These are phyloP conservation scores for Hysterium pulicare DNA, from an alignment of 2,329 filamentous ascomycete genomes.

Conservation along the genomic window DNA sequence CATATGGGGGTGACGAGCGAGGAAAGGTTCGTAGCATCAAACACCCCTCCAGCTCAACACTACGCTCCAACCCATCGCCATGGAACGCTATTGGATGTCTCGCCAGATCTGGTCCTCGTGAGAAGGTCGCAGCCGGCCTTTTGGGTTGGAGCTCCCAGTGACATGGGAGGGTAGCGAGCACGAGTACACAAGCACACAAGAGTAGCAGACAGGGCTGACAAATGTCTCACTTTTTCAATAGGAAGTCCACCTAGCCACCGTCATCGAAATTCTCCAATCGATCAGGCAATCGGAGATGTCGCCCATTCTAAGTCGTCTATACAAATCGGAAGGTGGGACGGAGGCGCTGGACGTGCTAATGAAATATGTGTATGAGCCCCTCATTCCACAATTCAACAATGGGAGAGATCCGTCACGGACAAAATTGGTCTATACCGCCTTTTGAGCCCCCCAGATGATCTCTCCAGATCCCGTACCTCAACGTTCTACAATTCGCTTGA, in stretches of 20 bases:
- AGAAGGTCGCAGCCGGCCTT: conserved; percentile 19
- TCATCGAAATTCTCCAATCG: conserved; percentile 90
- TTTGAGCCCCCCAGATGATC: conserved; percentile 6
- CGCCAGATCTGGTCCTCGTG: conserved; percentile 14
- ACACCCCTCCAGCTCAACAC: conserved; percentile 7
- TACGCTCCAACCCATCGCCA: conserved; percentile 9
- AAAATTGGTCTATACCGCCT: conserved; percentile 8
- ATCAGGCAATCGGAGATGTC: conserved; percentile 97
- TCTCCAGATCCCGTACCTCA: conserved; percentile 8
- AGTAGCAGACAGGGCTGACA: conserved; percentile 25
- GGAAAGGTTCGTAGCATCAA: conserved; percentile 47
- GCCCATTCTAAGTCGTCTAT: conserved; percentile 77
- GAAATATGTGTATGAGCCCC: conserved; percentile 81
- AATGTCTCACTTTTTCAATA: conserved; percentile 39
- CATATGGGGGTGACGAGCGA: conserved; percentile 59
- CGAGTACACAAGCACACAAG: conserved; percentile 18
- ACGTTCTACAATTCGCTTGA: conserved; percentile 6
- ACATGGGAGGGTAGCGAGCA: conserved; percentile 15
- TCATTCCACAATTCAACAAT: conserved; percentile 7
- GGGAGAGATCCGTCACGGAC: background rate
- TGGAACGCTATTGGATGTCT: conserved; percentile 19
- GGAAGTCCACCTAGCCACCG: conserved; percentile 82
- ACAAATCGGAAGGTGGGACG: conserved; percentile 71
- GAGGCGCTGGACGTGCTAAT: conserved; percentile 90
- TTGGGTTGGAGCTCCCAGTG: conserved; percentile 21